These are phyloP conservation scores for Alternaria rosae DNA, from an alignment of 2,329 filamentous ascomycete genomes.

Conservation along the genomic window DNA sequence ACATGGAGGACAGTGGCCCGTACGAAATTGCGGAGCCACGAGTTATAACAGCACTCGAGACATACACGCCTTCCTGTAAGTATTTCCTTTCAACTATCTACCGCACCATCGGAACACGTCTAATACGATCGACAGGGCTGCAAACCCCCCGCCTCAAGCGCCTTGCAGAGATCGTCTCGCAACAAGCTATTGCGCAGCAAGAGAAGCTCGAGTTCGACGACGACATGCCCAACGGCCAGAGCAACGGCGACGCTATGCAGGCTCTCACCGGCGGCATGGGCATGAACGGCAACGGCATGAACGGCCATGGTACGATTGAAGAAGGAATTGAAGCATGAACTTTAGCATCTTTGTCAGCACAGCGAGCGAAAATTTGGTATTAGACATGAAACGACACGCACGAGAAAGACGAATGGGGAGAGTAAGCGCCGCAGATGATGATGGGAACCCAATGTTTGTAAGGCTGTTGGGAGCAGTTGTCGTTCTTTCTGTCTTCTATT, in stretches of 20 bases:
- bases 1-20: constrained; percentile 98
- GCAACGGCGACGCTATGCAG: constrained; percentile 32
- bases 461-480: constrained; percentile 3
- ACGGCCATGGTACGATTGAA: constrained; percentile 27
- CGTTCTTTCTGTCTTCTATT: not conserved
- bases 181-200: constrained; percentile 94
- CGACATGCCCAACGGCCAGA: constrained; percentile 22
- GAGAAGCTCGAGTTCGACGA: constrained; percentile 73
- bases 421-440: constrained; percentile 2
- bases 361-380: constrained; percentile 9
- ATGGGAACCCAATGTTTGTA: constrained; percentile 1
- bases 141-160: constrained; percentile 96
- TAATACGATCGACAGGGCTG: constrained; percentile 69
- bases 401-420: constrained; percentile 8
- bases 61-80: constrained; percentile 97
- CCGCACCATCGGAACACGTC: constrained; percentile 13
- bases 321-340: constrained; percentile 27
- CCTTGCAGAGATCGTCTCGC: constrained; percentile 96
- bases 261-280: constrained; percentile 19
- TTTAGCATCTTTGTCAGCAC: constrained; percentile 17
- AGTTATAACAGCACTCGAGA: constrained; percentile 94
- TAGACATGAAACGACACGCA: constrained; percentile 14
- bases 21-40: constrained; percentile 98
- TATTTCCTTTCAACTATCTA: constrained; percentile 22
- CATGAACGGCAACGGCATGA: constrained; percentile 20